A percentile compares a stretch with the other conserved stretches of the same genome.
Conservation (phyloP, 208 protist species). For the Leishmania arabica region DNA sequence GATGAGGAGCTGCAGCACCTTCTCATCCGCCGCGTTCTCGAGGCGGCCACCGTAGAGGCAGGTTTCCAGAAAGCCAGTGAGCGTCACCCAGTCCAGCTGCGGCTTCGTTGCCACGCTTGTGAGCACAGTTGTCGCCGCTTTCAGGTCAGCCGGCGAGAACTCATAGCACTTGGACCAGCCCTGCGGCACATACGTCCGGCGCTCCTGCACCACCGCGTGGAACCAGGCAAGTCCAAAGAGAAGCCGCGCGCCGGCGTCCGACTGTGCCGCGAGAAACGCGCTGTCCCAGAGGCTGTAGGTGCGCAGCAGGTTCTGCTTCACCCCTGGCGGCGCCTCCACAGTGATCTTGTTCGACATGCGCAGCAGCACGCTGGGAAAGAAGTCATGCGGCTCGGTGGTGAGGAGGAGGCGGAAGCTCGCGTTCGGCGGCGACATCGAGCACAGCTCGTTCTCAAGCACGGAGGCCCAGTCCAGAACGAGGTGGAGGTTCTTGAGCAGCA, state of each 20-base stretch:
- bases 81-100: slow-evolving; percentile 85
- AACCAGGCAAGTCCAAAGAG: slow-evolving; percentile 96
- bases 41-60: slow-evolving; percentile 97
- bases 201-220: slow-evolving; percentile 96
- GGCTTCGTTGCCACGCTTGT: slow-evolving; percentile 38
- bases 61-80: slow-evolving; percentile 92
- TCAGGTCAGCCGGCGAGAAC: slow-evolving; percentile 95
- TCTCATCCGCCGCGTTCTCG: slow-evolving; percentile 91
- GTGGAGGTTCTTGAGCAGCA: slow-evolving; percentile 97
- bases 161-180: slow-evolving; percentile 98
- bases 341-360: slow-evolving; percentile 94
- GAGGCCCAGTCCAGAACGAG: slow-evolving; percentile 95
- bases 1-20: slow-evolving; percentile 88
- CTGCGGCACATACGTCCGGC: slow-evolving; percentile 97
- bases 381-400: slow-evolving; percentile 94
- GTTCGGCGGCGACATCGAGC: slow-evolving; percentile 80
- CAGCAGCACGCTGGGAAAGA: slow-evolving; percentile 95
- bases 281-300: slow-evolving; percentile 90
- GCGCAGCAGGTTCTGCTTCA: slow-evolving; percentile 96
- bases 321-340: slow-evolving; percentile 95
- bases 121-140: slow-evolving; percentile 92
- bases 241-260: slow-evolving; percentile 54
- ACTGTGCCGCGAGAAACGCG: slow-evolving; percentile 58
- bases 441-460: slow-evolving; percentile 93
- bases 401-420: slow-evolving; percentile 95